Percentiles rank a stretch among this genome's conserved stretches.
Evolutionary conservation across 805 yeast species (phyloP).

Genomic region (Pichia cabralensis): DNA sequence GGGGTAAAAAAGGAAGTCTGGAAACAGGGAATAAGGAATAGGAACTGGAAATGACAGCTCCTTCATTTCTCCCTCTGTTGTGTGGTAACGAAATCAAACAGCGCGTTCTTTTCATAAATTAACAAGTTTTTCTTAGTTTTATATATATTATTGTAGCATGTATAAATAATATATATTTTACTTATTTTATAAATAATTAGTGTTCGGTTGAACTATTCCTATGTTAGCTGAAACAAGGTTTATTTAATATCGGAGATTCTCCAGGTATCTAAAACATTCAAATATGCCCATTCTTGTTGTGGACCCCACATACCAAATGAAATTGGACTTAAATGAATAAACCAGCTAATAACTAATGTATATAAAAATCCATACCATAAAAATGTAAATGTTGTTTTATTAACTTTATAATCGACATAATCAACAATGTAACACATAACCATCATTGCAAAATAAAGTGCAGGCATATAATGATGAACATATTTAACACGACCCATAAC

Average conservation of each 20-base stretch:
- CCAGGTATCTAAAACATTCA: constrained; percentile 52
- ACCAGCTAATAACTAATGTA: constrained; percentile 43
- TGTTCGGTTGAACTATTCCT: too few relatives aligned
- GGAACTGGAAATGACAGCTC: too few relatives aligned
- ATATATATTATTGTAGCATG: too few relatives aligned
- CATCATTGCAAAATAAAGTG: constrained; percentile 85
- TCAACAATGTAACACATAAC: constrained; percentile 58
- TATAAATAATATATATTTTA: too few relatives aligned
- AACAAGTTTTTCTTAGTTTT: too few relatives aligned
- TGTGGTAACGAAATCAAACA: too few relatives aligned
- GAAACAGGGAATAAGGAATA: too few relatives aligned
- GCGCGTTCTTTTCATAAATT: too few relatives aligned
- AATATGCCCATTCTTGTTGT: constrained; percentile 34
- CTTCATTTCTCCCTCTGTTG: too few relatives aligned
- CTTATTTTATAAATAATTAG: too few relatives aligned
- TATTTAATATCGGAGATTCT: constrained; percentile 18
- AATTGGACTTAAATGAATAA: constrained; percentile 53
- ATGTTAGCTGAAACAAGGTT: too few relatives aligned
- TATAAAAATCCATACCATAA: constrained; percentile 37
- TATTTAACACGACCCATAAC: constrained; percentile 95
- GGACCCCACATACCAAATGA: constrained; percentile 74
- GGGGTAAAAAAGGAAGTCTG: too few relatives aligned
- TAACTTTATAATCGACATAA: constrained; percentile 15
- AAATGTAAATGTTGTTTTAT: constrained; percentile 18
- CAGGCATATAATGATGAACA: constrained; percentile 94